A percentile compares a stretch with the other conserved stretches of the same genome.
Conservation (phyloP, 495 filamentous ascomycete species). For the Acidiella bohemica region DNA sequence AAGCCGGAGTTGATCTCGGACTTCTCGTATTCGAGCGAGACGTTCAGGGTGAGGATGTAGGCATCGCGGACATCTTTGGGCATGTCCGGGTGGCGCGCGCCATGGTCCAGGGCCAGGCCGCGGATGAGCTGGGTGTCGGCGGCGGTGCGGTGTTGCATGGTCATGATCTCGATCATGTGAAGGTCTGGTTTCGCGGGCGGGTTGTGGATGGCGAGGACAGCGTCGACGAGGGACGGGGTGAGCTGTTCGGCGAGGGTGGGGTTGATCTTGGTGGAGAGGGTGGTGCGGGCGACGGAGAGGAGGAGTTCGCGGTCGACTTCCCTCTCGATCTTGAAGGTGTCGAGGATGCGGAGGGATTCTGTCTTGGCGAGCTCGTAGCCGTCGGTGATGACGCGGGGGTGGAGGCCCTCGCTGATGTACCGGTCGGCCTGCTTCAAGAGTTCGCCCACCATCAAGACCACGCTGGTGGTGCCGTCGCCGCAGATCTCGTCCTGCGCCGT, state of each 20-base stretch:
- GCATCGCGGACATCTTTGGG: constrained; percentile 92
- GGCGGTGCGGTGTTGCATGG: constrained; percentile 96
- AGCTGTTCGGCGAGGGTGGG: constrained; percentile 76
- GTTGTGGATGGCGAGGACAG: constrained; percentile 85
- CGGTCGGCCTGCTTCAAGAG: constrained; percentile 93
- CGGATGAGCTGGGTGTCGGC: constrained; percentile 92
- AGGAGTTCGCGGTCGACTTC: constrained; percentile 89
- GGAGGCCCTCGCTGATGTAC: constrained; percentile 84
- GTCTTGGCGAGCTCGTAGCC: constrained; percentile 94
- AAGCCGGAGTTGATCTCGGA: constrained; percentile 98
- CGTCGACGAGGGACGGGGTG: constrained; percentile 87
- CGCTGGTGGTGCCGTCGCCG: constrained; percentile 93
- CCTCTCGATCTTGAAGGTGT: constrained; percentile 76
- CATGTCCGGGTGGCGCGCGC: constrained; percentile 96
- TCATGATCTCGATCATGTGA: constrained; percentile 99
- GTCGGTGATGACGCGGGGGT: constrained; percentile 93
- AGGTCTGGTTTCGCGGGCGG: constrained; percentile 84
- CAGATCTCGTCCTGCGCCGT: constrained; percentile 98
- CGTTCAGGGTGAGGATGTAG: constrained; percentile 86
- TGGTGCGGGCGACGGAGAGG: constrained; percentile 84
- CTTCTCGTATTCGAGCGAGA: constrained; percentile 97
- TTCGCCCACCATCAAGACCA: constrained; percentile 90
- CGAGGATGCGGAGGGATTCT: constrained; percentile 90
- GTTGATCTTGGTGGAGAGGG: constrained; percentile 88
- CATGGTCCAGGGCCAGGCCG: constrained; percentile 87